Evolutionary conservation across 176 grass and related monocot genomes (phyloP), one percentile per base, ranked within the genome.

Genomic region (Carex myosuroides): DNA sequence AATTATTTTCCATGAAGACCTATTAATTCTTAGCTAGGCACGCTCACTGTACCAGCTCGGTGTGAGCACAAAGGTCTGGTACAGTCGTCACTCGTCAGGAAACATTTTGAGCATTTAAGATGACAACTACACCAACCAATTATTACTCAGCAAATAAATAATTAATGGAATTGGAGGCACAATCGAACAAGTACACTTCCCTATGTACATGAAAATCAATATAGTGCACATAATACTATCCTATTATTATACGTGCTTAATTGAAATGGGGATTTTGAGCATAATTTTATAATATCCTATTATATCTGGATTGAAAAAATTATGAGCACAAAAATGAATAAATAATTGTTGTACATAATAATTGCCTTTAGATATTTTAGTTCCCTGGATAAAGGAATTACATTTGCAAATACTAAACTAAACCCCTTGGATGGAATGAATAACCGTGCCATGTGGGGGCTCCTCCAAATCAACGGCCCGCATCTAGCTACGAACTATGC

Each of bases 271-370:
- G 44, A 3, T 61, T 61, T 61, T 61, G n/a, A 61, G 17, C 11
- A 30, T 11, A 30, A 64, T 13, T 46, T 46, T 8, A 46, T 64
- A 64, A 64, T 29, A 64, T 16, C 22, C 12, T 7, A 66, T 33
- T 66, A 39, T 39, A 69, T 41, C 5, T 69, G 29, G 30, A 69
- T 39, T 39, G 13, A 41, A 39, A 41, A 39, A 67, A 53, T 26
- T 74, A 74, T 52, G n/a, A 74, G 70, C 70, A 52, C 4, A 74
- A 48, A 73, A 74, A 74, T 74, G 21, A 74, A 74, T 57, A 57
- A 78, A 54, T 30, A 77, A 77, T 57, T 57, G 20, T 78, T 78
- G 50, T 33, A 75, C 71, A 75, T 75, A 29, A 75, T 75, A 50
- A 44, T 53, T 44, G 21, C 46, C 21, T 54, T 53, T 24, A 46